Evolutionary conservation across 768 basidiomycete species (phyloP), one percentile per base, ranked within the genome.

Genomic region (Tephrocybe sp.): DNA sequence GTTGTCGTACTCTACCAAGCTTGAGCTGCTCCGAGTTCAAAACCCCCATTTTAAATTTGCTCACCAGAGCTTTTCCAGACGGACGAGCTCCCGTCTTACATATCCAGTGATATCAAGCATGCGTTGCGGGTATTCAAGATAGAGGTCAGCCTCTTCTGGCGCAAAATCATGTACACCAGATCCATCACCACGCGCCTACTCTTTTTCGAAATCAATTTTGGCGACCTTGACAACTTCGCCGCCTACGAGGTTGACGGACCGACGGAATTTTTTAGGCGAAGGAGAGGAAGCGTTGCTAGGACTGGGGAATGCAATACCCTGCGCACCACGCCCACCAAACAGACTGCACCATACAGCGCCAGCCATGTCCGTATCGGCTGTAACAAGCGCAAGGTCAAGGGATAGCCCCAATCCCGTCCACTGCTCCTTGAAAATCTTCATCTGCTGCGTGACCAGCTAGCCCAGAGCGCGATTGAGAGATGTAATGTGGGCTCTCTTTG

Each of bases 381-480:
- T 76, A 4, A 85, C 77, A 30, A 95, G 76, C 1, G 81, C 88
- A 12, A 94, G 69, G 65, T 97, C 93, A 60, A 93, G 78, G 2
- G 86, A 77, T 57, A 94, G 73, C 14, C 83, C 81, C 57, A 92
- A 73, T 1, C 95, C 95, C 5, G 83, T 79, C 88, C 89, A 94
- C 63, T 96, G 93, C 65, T 96, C 90, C 56, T 87, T 87, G 74
- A 95, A 83, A 45, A 91, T 87, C 65, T 88, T 89, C 90, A 98
- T 87, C 67, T 96, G 92, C 39, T 83, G 82, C 40, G 82, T 83
- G 36, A 98, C 84, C 33, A 93, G 77, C 2, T 84, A 68, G 61
- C 95, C 91, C 4, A 90, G 89, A 0, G 85, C 88, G 36, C 77
- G 73, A 34, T 55, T 63, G 26, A 55, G 60, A 19, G 52, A 50